Evolutionary conservation across 2,329 filamentous ascomycete species (phyloP), one percentile per base, ranked within the genome.

Genomic region (Apiospora marii): DNA sequence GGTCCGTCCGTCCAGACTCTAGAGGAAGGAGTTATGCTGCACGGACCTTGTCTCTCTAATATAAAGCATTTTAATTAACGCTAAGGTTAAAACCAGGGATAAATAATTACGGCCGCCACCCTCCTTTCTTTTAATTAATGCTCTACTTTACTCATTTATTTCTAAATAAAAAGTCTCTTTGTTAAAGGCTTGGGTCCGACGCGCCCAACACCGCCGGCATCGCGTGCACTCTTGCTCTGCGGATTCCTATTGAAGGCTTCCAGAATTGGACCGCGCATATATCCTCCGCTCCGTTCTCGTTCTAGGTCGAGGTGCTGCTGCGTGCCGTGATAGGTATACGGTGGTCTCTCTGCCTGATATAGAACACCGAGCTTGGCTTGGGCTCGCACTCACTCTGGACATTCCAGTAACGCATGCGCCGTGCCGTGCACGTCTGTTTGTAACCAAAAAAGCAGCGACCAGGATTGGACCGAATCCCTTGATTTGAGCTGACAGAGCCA

Each of bases 41-140:
- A 64, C 58, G 58, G 58, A 34, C 58, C 58, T 64, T 64, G 58
- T 41, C 58, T 64, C 41, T 64, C 34, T 64, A 64, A 64, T 64
- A 64, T 64, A 61, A 22, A 24, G 58, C 19, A 41, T 41, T 64
- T 64, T 41, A 64, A 64, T 34, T 37, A 64, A 64, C 22, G 58
- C 58, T 64, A 64, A 64, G 58, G 58, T 64, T 64, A 64, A 64
- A 64, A 41, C 58, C 58, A 64, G 34, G 58, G 58, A 64, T 64
- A 64, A 64, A 64, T 64, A 64, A 64, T 41, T 64, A 64, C 34
- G 34, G 30, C 34, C 8, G 58, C 30, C 34, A 64, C 58, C 34
- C 58, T 41, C 58, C 58, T 64, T 64, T 64, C 19, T 41, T 34
- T 64, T 64, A 64, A 64, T 64, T 64, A 41, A 64, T 64, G 58